Evolutionary conservation across 2,329 filamentous ascomycete species (phyloP).

Genomic region (Pseudogymnoascus sp.): DNA sequence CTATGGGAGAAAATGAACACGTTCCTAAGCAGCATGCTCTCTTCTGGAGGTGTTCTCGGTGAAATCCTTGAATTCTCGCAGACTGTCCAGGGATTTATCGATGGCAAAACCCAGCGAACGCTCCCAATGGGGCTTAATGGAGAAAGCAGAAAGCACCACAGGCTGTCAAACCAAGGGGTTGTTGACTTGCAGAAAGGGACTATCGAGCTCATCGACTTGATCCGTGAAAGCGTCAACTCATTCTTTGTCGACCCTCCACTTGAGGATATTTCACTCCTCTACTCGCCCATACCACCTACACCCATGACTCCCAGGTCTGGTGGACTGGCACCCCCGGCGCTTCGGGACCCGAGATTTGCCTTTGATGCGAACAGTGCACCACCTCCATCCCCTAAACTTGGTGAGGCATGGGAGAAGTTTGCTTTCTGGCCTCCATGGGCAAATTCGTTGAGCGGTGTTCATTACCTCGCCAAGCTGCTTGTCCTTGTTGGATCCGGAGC

Average conservation of each 20-base stretch:
- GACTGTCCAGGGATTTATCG: constrained; percentile 79
- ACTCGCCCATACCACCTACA: constrained; percentile 67
- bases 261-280: constrained; percentile 80
- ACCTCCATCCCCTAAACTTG: constrained; percentile 64
- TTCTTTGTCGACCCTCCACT: constrained; percentile 85
- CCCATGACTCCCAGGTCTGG: constrained; percentile 58
- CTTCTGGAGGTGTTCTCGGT: constrained; percentile 70
- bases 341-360: constrained; percentile 66
- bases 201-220: constrained; percentile 71
- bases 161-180: constrained; percentile 62
- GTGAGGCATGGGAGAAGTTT: constrained; percentile 84
- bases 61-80: constrained; percentile 94
- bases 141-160: constrained; percentile 72
- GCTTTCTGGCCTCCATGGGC: constrained; percentile 94
- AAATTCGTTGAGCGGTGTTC: constrained; percentile 83
- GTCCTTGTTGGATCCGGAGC: constrained; percentile 77
- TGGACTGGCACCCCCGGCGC: constrained; percentile 43
- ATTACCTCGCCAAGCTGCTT: constrained; percentile 78
- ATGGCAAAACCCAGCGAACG: constrained; percentile 70
- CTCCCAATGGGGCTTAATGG: constrained; percentile 75
- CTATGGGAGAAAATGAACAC: constrained; percentile 83
- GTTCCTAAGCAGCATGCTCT: constrained; percentile 67
- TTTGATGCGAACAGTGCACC: constrained; percentile 72
- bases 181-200: constrained; percentile 66
- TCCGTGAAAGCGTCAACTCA: constrained; percentile 68